Evolutionary conservation across 306 rosid genomes (phyloP).

Genomic region (Oxytropis ochrocephala): DNA sequence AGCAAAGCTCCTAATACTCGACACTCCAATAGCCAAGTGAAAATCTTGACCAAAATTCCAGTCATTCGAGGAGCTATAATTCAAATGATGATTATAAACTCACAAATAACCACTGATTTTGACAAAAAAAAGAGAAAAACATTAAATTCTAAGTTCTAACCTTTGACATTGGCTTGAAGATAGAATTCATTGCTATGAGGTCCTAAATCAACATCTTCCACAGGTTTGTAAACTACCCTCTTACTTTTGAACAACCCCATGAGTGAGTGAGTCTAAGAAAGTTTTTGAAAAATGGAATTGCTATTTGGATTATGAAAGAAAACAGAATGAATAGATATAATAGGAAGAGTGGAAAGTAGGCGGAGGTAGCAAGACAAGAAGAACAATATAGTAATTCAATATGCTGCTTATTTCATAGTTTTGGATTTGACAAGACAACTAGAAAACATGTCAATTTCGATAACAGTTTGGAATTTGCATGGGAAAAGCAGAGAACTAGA

Average conservation of each 20-base stretch:
- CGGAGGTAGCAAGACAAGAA: conserved; percentile 24
- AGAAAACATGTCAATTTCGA: conserved; percentile 33
- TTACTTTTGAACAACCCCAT: conserved; percentile 50
- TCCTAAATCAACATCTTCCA: conserved; percentile 46
- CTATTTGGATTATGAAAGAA: no score
- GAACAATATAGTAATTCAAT: background rate
- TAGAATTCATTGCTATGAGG: conserved; percentile 57
- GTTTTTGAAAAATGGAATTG: background rate
- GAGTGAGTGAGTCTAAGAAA: background rate
- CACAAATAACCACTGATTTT: background rate
- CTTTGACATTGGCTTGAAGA: conserved; percentile 75
- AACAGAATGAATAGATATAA: background rate
- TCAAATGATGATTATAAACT: background rate
- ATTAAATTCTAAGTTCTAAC: conserved; percentile 19
- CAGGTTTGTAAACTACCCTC: conserved; percentile 49
- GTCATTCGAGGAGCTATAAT: conserved; percentile 81
- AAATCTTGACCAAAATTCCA: conserved; percentile 66
- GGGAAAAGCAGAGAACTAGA: conserved; percentile 6
- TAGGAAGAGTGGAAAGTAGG: background rate
- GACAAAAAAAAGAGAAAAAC: background rate
- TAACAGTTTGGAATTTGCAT: background rate
- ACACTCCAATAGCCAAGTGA: conserved; percentile 63
- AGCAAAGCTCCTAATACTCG: conserved; percentile 49
- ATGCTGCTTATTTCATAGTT: background rate
- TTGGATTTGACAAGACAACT: background rate